Evolutionary conservation across 768 basidiomycete genomes (phyloP), one percentile per base, ranked within the genome.

Genomic region (Amanita pseudoporphyria): DNA sequence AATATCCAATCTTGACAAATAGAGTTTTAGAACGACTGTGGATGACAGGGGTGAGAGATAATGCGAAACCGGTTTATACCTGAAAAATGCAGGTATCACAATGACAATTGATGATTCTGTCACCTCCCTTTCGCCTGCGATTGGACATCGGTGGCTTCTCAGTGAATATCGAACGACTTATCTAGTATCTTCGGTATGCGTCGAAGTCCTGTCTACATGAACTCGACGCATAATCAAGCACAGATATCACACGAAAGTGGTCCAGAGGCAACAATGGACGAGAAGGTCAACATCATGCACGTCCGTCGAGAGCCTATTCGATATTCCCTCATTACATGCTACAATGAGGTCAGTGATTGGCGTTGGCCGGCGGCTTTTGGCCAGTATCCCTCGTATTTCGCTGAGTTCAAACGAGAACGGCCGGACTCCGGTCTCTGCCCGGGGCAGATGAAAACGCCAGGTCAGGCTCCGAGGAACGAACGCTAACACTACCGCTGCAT

Each of bases 1-100:
- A 56, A 56, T 32, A 50, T 53, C 53, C 57, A 62, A 59, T 57
- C 61, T 63, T 65, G 65, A 60, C 63, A 64, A 64, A 67, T 69
- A 75, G 68, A 72, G 71, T 73, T 74, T 75, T 75, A 71, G 67
- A 64, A 68, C 49, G 49, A 68, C 64, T 58, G 58, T 60, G 62
- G 63, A 63, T 58, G 56, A 60, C 61, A 68, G 67, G 67, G 67
- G 59, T 53, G 60, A 53, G 46, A 33, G 51, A 51, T 56, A 51
- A 60, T 50, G 62, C 67, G 69, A 57, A 66, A 70, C 65, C 41
- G 42, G 47, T 33, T 46, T 42, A 63, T 67, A 59, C 63, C n/a
- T n/a, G n/a, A n/a, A n/a, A n/a, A n/a, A n/a, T n/a, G n/a, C n/a
- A n/a, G n/a, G n/a, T n/a, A n/a, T n/a, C n/a, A n/a, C n/a, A n/a